Percentiles rank a stretch among this genome's conserved stretches.
phyloP scores from a whole-genome alignment of 2,329 filamentous ascomycete genomes.

The Xylariaceae sp. region DNA sequence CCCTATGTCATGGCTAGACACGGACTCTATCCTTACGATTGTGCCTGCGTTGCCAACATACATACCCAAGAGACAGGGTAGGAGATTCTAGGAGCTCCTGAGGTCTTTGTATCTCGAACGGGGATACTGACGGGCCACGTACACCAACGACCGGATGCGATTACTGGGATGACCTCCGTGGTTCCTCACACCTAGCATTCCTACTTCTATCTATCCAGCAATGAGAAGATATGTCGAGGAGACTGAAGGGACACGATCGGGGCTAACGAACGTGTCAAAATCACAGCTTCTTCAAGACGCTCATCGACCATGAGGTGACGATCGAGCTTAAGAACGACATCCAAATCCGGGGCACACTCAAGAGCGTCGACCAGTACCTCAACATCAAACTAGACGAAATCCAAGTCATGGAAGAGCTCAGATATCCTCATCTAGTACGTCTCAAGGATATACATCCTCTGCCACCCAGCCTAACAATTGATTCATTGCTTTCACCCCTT shows the following conservation, averaged over 20 bases:
- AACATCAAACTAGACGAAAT: conserved; percentile 99
- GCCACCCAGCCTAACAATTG: not conserved
- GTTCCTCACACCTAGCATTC: not conserved
- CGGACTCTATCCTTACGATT: not conserved
- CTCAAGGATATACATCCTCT: not conserved
- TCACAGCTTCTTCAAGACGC: conserved; percentile 94
- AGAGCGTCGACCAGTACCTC: conserved; percentile 97
- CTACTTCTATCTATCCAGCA: not conserved
- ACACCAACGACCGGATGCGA: not conserved
- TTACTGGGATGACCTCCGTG: not conserved
- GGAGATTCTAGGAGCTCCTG: not conserved
- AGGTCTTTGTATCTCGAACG: not conserved
- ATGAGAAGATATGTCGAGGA: not conserved
- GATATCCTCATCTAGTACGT: conserved; percentile 84
- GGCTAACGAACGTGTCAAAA: conserved; percentile 8
- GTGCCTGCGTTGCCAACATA: not conserved
- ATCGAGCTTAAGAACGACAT: conserved; percentile 99
- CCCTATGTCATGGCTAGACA: not conserved
- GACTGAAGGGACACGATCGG: not conserved
- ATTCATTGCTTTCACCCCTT: not conserved
- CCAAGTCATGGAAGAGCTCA: conserved; percentile 82
- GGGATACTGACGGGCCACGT: not conserved
- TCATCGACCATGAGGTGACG: conserved; percentile 94
- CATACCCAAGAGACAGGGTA: not conserved
- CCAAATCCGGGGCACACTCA: conserved; percentile 88